Base-by-base conservation (phyloP, 139 green algal species). In the Raphidocelis subcapitata region DNA sequence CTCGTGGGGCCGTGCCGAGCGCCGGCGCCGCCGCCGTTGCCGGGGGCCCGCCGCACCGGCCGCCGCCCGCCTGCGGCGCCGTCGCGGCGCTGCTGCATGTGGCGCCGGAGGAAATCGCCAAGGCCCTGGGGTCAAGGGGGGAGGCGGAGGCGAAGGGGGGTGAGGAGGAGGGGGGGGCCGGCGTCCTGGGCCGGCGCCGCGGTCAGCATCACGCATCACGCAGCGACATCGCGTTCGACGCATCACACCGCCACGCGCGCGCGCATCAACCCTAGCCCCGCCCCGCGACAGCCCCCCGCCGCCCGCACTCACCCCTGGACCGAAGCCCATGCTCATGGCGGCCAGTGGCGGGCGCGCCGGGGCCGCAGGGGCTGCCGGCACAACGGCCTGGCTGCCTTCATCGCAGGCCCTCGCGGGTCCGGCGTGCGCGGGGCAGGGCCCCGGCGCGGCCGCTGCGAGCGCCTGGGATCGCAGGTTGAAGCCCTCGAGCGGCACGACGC, bases 401-500 rank as follows among this genome's bases (percentile, higher is more conserved):
- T 36, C 15, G 20, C 21, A 12, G 23, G 29, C 35, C 14, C 54
- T 3, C 5, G 56, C 36, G 21, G 56, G 24, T 23, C 68, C 41
- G 37, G 24, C 24, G 56, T 26, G 24, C 56, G 41, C n/a, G 29
- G 57, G 14, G 37, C 24, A n/a, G 56, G 29, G 46, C 54, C 36
- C 32, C 3, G 52, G 28, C 3, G 52, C 65, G 55, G 28, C 26
- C 21, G n/a, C 26, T 33, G 33, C 35, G 8, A 41, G 56, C 23
- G 14, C 3, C 5, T 33, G 2, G 35, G 41, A 33, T 55, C 32
- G 4, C 51, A 20, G 60, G 28, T 26, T 31, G 31, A 26, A 35
- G 41, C 33, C 20, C 33, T 35, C 21, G 55, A 92, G 67, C 1
- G 87, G 87, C 8, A 91, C 68, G 0, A 88, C 79, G 33, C 85